Percentiles rank a stretch among this genome's conserved stretches.
phyloP scores from a whole-genome alignment of 2,329 filamentous ascomycete genomes.

The Trematosphaeria pertusa region DNA sequence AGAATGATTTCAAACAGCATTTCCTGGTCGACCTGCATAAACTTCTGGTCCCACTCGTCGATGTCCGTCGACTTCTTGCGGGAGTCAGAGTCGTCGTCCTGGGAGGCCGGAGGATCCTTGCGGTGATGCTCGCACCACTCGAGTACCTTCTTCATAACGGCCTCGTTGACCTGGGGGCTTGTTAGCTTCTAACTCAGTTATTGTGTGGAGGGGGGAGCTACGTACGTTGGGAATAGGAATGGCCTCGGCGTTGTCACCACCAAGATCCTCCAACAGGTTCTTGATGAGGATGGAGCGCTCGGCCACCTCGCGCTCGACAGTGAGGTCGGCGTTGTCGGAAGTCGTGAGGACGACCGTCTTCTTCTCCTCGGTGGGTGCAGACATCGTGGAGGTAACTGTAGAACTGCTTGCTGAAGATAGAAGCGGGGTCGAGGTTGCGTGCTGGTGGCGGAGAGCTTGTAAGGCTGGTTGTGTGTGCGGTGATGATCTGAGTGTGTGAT shows the following conservation, averaged over 20 bases:
- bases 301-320: slow-evolving; percentile 74
- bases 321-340: slow-evolving; percentile 54
- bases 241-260: slow-evolving; percentile 67
- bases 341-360: slow-evolving; percentile 52
- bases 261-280: slow-evolving; percentile 96
- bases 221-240: slow-evolving; percentile 84
- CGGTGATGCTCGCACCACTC: slow-evolving; percentile 98
- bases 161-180: slow-evolving; percentile 74
- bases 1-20: slow-evolving; percentile 99
- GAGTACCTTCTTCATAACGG: slow-evolving; percentile 92
- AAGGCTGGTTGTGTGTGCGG: not conserved
- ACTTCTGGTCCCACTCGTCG: slow-evolving; percentile 99
- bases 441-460: slow-evolving; percentile 14
- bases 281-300: slow-evolving; percentile 96
- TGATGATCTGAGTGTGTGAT: slow-evolving; percentile 1
- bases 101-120: slow-evolving; percentile 79
- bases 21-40: slow-evolving; percentile 99
- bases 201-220: slow-evolving; percentile 7
- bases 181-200: slow-evolving; percentile 31
- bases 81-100: slow-evolving; percentile 89
- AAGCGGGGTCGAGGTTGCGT: slow-evolving; percentile 15
- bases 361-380: slow-evolving; percentile 17
- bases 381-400: slow-evolving; percentile 34
- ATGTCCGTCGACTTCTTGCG: slow-evolving; percentile 99
- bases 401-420: slow-evolving; percentile 15